Base-by-base conservation (phyloP, 257 asterid genomes). In the Solanum chaucha region DNA sequence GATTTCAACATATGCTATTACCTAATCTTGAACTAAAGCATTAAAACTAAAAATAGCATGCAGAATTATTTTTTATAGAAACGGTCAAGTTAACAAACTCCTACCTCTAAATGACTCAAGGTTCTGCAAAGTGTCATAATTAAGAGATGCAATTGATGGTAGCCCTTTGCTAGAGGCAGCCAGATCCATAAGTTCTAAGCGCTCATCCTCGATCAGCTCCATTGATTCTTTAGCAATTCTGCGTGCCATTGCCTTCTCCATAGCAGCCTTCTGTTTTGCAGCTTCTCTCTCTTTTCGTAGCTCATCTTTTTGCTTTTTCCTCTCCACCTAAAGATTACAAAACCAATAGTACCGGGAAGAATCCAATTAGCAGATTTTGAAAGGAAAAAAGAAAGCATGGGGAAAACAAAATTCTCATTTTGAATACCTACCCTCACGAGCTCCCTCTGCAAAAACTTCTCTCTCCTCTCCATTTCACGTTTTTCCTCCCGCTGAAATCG, bases 181-280 rank as follows among this genome's bases (percentile, higher is more conserved):
- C 91, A 97, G 88, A 87, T 97, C 99, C 99, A 97, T 97, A 70
- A 97, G 92, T 87, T 97, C 99, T 55, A 97, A 93, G 26, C 99
- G 99, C 88, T 97, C 99, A 88, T 97, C 99, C 92, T 97, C 99
- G 85, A 97, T 97, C 70, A 97, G 93, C 92, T 96, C 99, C 98
- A 92, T 87, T 67, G 98, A 96, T 90, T 96, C 99, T 89, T 95
- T 97, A 73, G 99, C 99, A 87, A 97, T 94, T 91, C 90, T 94
- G 73, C 98, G 96, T 44, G 98, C 97, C 70, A 98, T 90, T 51
- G 99, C 99, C 93, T 94, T 95, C 92, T 95, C 99, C 92, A 92
- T 82, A 48, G 99, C 98, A 90, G 95, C 97, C 90, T 93, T 97
- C 89, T 95, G 98, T 90, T 93, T 94, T 40, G 92, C 94, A 75